These are phyloP conservation scores for Venturia oleaginea DNA, from an alignment of 2,329 filamentous ascomycete species.

Conservation along the genomic window DNA sequence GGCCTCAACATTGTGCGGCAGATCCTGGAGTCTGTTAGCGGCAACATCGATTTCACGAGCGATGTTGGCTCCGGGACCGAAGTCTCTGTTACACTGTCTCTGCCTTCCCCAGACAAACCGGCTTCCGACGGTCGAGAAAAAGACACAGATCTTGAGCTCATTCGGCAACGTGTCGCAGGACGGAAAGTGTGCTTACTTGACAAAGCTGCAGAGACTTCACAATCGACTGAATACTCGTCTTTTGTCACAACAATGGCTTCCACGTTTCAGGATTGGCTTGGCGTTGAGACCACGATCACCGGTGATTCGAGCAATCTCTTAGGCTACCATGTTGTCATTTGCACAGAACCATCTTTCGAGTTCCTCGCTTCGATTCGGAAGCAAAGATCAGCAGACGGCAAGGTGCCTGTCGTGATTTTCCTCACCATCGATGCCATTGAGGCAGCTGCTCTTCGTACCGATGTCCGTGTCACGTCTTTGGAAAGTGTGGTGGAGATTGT, in stretches of 20 bases:
- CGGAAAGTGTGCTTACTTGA: not conserved
- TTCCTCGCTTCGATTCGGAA: slow-evolving; percentile 23
- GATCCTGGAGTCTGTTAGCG: slow-evolving; percentile 28
- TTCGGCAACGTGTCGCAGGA: not conserved
- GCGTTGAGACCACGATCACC: not conserved
- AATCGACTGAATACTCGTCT: not conserved
- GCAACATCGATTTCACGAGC: slow-evolving; percentile 29
- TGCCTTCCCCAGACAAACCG: not conserved
- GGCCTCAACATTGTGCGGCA: slow-evolving; percentile 32
- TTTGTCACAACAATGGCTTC: slow-evolving; percentile 1
- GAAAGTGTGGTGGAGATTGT: slow-evolving; percentile 17
- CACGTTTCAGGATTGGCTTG: not conserved
- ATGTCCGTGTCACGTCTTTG: slow-evolving; percentile 22
- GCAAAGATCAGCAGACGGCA: slow-evolving; percentile 9
- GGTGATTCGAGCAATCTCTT: not conserved
- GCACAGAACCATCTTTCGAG: slow-evolving; percentile 25
- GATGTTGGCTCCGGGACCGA: slow-evolving; percentile 28
- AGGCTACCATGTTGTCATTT: slow-evolving; percentile 24
- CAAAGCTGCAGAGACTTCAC: not conserved
- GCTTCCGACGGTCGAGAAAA: not conserved
- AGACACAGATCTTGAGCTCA: not conserved
- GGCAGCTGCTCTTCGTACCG: slow-evolving; percentile 25
- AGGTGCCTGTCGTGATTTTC: slow-evolving; percentile 24
- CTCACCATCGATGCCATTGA: slow-evolving; percentile 26
- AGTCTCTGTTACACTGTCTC: slow-evolving; percentile 23